phyloP scores from a whole-genome alignment of 169 alveolate species.

The Miamiensis avidus region DNA sequence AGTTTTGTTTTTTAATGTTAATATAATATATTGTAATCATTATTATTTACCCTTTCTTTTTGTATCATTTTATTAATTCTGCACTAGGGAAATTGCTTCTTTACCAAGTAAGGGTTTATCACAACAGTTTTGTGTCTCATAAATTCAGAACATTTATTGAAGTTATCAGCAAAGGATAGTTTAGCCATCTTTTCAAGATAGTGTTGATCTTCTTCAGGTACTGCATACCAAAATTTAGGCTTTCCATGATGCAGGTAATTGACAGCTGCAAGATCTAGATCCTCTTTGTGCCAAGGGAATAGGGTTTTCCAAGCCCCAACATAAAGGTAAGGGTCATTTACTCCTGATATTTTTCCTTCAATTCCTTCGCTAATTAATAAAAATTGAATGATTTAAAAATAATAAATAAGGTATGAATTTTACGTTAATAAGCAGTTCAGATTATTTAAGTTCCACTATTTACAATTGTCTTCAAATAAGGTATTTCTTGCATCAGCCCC shows the following conservation, averaged over 20 bases:
- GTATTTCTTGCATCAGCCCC: slow-evolving; percentile 73
- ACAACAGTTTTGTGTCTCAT: slow-evolving; percentile 77
- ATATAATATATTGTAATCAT: too few species aligned
- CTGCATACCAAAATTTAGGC: slow-evolving; percentile 94
- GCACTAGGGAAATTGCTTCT: slow-evolving; percentile 81
- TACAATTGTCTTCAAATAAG: slow-evolving; percentile 56
- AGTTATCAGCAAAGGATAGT: slow-evolving; percentile 51
- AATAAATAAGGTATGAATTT: neutral
- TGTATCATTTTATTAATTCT: slow-evolving; percentile 77
- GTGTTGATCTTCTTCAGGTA: slow-evolving; percentile 84
- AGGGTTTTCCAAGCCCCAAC: slow-evolving; percentile 92
- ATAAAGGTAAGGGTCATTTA: slow-evolving; percentile 92
- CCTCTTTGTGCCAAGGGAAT: slow-evolving; percentile 98
- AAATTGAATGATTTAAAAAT: neutral
- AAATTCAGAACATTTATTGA: slow-evolving; percentile 69
- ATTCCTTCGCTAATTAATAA: slow-evolving; percentile 29
- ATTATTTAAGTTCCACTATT: slow-evolving; percentile 32
- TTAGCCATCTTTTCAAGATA: slow-evolving; percentile 84
- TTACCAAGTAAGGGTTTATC: slow-evolving; percentile 87
- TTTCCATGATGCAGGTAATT: slow-evolving; percentile 94
- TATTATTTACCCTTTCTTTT: slow-evolving; percentile 58
- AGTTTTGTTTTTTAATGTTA: neutral
- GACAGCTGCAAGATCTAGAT: slow-evolving; percentile 91
- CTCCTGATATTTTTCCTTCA: slow-evolving; percentile 84
- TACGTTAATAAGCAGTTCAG: neutral